Evolutionary conservation across 441 rosid species (phyloP).

Genomic region (Melastoma candidum): DNA sequence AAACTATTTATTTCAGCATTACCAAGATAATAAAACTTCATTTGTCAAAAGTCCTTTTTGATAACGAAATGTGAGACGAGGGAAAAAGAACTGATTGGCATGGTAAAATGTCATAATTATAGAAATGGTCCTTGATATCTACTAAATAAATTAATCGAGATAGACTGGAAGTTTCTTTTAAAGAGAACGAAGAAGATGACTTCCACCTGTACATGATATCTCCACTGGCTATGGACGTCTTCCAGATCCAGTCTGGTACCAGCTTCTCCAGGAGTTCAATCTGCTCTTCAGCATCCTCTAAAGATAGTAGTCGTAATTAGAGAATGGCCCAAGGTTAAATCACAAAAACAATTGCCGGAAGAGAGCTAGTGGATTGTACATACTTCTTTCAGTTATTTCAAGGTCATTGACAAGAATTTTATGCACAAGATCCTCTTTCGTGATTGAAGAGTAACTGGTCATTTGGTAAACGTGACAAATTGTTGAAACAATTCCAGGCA

Average conservation of each 20-base stretch:
- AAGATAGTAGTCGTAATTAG: slow-evolving; percentile 2
- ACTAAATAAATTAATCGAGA: too few species aligned
- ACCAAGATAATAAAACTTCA: too few species aligned
- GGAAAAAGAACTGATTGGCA: too few species aligned
- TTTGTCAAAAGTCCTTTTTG: too few species aligned
- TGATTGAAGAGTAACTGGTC: slow-evolving; percentile 26
- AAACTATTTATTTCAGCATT: too few species aligned
- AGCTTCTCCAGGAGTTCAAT: slow-evolving; percentile 37
- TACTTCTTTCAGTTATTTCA: slow-evolving; percentile 29
- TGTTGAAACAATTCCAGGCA: slow-evolving; percentile 29
- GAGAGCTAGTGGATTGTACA: slow-evolving; percentile 1
- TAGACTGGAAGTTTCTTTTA: too few species aligned
- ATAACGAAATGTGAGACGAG: too few species aligned
- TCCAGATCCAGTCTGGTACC: slow-evolving; percentile 42
- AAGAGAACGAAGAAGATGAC: too few species aligned
- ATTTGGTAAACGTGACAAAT: slow-evolving; percentile 28
- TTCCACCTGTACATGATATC: slow-evolving; percentile 24
- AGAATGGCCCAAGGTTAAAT: background rate
- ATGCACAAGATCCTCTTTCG: slow-evolving; percentile 47
- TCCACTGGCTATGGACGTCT: slow-evolving; percentile 22
- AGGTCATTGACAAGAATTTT: slow-evolving; percentile 34
- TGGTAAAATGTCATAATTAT: too few species aligned
- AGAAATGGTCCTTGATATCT: too few species aligned
- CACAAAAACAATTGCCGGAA: background rate
- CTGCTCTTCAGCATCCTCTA: slow-evolving; percentile 46